Evolutionary conservation across 2,329 filamentous ascomycete genomes (phyloP).

Genomic region (Ascochyta clinopodiicola): DNA sequence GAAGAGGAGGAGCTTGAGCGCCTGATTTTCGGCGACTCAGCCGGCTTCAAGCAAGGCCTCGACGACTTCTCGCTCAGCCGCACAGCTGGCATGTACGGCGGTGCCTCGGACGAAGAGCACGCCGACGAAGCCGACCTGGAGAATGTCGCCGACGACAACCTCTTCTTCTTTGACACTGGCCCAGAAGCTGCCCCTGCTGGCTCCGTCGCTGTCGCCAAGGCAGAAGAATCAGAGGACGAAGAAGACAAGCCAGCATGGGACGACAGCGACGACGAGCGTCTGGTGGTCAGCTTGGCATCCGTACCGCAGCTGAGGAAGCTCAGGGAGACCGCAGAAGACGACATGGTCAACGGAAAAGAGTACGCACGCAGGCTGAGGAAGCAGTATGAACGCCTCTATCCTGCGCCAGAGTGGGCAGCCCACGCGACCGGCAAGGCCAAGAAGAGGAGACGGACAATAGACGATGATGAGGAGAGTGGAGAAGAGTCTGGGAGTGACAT

Average conservation of each 20-base stretch:
- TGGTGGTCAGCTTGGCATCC: constrained; percentile 81
- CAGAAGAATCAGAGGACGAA: constrained; percentile 48
- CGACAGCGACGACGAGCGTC: constrained; percentile 92
- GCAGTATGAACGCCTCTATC: constrained; percentile 73
- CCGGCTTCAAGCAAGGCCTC: constrained; percentile 79
- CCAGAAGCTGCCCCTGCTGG: constrained; percentile 52
- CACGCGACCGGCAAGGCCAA: constrained; percentile 52
- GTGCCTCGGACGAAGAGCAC: constrained; percentile 53
- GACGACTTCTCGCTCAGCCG: constrained; percentile 61
- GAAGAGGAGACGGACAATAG: constrained; percentile 56
- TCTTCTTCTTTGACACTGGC: constrained; percentile 83
- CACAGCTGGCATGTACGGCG: constrained; percentile 40
- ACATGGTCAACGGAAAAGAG: constrained; percentile 83
- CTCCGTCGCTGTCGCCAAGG: constrained; percentile 50
- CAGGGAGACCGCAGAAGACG: constrained; percentile 79
- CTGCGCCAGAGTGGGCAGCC: constrained; percentile 66
- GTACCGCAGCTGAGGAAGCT: constrained; percentile 82
- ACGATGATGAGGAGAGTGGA: constrained; percentile 48
- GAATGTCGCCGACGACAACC: constrained; percentile 76
- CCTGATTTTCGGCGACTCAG: constrained; percentile 84
- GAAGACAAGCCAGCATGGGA: constrained; percentile 74
- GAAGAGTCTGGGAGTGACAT: constrained; percentile 64
- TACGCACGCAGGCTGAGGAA: constrained; percentile 81
- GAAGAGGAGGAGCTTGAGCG: constrained; percentile 86
- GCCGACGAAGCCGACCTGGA: constrained; percentile 60